These are phyloP conservation scores for Blakeslea trispora DNA, from an alignment of 371 early-diverging fungal species.

Conservation along the genomic window DNA sequence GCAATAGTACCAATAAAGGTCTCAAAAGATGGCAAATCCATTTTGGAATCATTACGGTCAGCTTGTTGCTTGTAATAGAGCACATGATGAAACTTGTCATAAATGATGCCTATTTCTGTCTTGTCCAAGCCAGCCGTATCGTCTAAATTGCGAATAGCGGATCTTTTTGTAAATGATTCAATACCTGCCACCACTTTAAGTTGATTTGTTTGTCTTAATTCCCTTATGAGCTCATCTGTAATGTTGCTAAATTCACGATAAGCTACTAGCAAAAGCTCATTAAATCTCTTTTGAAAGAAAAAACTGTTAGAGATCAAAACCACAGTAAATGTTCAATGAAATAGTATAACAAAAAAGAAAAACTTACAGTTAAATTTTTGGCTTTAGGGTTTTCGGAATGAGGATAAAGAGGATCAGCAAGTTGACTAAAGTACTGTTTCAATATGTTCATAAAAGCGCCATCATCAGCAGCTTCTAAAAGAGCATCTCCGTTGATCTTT, in stretches of 20 bases:
- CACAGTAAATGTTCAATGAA: too few relatives aligned
- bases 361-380: constrained; percentile 58
- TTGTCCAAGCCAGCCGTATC: constrained; percentile 78
- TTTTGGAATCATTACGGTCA: constrained; percentile 47
- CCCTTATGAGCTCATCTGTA: constrained; percentile 76
- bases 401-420: constrained; percentile 71
- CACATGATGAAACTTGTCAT: constrained; percentile 87
- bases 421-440: constrained; percentile 70
- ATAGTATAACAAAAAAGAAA: too few relatives aligned
- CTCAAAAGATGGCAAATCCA: constrained; percentile 69
- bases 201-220: constrained; percentile 86
- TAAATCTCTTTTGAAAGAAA: constrained; percentile 67
- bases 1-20: constrained; percentile 59
- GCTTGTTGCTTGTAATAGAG: constrained; percentile 68
- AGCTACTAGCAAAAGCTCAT: constrained; percentile 88
- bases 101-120: constrained; percentile 82
- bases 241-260: constrained; percentile 89
- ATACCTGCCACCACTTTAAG: constrained; percentile 95
- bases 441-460: constrained; percentile 86
- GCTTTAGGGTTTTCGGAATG: constrained; percentile 58
- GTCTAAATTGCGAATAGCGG: constrained; percentile 79
- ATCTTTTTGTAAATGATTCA: constrained; percentile 91
- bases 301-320: background rate
- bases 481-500: constrained; percentile 89
- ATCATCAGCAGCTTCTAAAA: constrained; percentile 87